Conservation (phyloP, 2,329 filamentous ascomycete species). For the Cordyceps pruinosa region DNA sequence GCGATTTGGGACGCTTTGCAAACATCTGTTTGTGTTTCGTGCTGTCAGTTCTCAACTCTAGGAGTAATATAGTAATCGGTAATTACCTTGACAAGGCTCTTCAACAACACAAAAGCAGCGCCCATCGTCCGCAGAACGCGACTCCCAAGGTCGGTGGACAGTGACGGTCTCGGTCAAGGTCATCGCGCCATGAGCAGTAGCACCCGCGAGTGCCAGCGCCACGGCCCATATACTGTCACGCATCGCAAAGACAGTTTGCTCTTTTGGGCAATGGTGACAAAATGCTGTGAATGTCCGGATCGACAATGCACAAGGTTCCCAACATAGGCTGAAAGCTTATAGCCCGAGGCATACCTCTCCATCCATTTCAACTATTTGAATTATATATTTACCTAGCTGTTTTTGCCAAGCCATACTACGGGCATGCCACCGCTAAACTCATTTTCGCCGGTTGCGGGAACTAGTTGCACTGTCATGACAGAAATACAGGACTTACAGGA, state of each 20-base stretch:
- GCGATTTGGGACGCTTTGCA: not conserved
- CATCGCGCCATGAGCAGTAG: not conserved
- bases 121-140: not conserved
- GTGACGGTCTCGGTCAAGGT: not conserved
- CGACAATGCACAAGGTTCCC: no score
- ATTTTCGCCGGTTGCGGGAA: no score
- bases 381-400: no score
- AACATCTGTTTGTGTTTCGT: not conserved
- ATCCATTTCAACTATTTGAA: no score
- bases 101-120: not conserved
- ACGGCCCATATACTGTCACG: not conserved
- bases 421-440: no score
- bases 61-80: not conserved
- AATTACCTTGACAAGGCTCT: not conserved
- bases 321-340: no score
- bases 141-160: not conserved
- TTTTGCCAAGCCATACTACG: no score
- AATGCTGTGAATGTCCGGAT: no score
- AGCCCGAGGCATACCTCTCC: no score
- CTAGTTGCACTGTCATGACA: no score
- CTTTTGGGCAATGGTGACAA: no score
- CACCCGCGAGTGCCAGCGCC: not conserved
- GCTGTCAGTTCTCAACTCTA: not conserved
- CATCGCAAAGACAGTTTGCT: not conserved
- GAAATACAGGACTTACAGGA: no score